Base-by-base conservation (phyloP, 768 basidiomycete species). In the Mycena leptocephala region DNA sequence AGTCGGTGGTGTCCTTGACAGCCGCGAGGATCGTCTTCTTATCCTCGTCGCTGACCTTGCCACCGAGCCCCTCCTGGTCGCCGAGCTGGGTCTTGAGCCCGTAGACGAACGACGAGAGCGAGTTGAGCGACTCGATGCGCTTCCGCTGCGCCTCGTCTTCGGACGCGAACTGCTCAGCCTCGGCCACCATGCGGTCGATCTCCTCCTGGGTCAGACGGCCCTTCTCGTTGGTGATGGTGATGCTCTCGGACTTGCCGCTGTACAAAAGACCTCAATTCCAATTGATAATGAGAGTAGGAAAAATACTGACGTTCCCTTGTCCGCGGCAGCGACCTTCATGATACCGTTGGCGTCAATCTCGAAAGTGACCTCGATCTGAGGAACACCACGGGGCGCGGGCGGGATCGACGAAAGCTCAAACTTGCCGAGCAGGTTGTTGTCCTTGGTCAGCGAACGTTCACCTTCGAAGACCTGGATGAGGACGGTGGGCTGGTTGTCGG, bases 401-500 rank as follows among this genome's bases (percentile, higher is more conserved):
- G 98, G 97, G 76, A 99, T 98, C 74, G 95, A 83, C 56, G 92
- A 94, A 46, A 99, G 93, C 86, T 98, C 97, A 85, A 98, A 99
- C 85, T 97, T 97, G 87, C 98, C 97, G 80, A 99, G 95, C 63
- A 95, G 93, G 89, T 98, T 98, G 92, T 98, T 99, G 88, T 99
- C 98, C 93, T 98, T 98, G 79, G 98, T 99, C 81, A 98, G 88
- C 59, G 96, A 93, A 83, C 98, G 97, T 88, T 99, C 97, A 85
- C 97, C 97, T 90, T 99, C 97, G 85, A 89, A 99, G 78, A 99
- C 98, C 86, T 99, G 97, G 86, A 99, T 97, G 61, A 99, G 88
- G 80, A 99, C 97, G 66, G 96, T 97, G 59, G 95, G 96, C 87
- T 99, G 95, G 89, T 96, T 97, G 83, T 97, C 95, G 65, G 95